These are phyloP conservation scores for Didymella pomorum DNA, from an alignment of 2,329 filamentous ascomycete genomes.

Conservation along the genomic window DNA sequence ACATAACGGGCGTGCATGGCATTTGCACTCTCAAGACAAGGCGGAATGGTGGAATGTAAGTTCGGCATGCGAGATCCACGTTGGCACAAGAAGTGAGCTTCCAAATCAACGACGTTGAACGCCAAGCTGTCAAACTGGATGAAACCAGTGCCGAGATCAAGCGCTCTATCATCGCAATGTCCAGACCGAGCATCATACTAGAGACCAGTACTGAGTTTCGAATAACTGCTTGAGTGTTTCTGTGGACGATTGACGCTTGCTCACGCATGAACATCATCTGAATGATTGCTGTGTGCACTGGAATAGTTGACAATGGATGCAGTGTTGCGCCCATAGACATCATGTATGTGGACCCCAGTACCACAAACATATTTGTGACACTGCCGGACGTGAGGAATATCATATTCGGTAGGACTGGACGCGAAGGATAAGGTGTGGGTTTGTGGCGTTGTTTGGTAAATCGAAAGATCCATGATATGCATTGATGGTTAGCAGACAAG, in stretches of 20 bases:
- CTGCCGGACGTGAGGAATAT: not conserved
- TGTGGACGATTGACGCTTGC: not conserved
- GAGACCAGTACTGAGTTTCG: not conserved
- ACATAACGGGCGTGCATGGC: not conserved
- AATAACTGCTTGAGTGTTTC: not conserved
- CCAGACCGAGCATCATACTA: not conserved
- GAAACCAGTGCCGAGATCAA: not conserved
- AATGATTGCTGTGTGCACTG: not conserved
- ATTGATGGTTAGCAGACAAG: conserved; percentile 51
- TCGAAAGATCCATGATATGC: conserved; percentile 52
- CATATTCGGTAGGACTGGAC: not conserved
- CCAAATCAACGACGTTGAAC: not conserved
- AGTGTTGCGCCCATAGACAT: not conserved
- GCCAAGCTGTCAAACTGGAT: not conserved
- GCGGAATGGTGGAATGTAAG: too few species aligned
- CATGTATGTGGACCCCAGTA: not conserved
- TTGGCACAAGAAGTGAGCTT: not conserved
- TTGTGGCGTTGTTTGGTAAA: conserved; percentile 25
- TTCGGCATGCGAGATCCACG: too few species aligned
- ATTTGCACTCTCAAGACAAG: too few species aligned
- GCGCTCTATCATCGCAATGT: not conserved
- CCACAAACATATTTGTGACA: not conserved
- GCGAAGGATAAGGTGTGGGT: conserved; percentile 4
- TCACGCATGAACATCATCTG: not conserved
- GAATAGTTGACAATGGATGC: not conserved